Percentiles rank a stretch among this genome's conserved stretches.
phyloP scores from a whole-genome alignment of 2,329 filamentous ascomycete species.

The Thelonectria rubi region DNA sequence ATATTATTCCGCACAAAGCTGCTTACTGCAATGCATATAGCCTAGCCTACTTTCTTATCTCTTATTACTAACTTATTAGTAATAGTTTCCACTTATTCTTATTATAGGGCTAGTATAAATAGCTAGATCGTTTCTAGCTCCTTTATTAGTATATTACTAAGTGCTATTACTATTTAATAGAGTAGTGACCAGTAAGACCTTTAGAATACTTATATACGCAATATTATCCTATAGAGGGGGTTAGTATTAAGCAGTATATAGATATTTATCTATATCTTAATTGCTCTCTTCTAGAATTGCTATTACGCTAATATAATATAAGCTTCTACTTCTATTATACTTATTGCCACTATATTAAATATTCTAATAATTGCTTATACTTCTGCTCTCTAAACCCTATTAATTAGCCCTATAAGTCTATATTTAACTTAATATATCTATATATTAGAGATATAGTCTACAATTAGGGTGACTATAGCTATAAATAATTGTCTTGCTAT shows the following conservation, averaged over 20 bases:
- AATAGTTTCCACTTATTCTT: not conserved
- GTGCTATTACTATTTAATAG: not conserved
- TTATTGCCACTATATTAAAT: constrained; percentile 32
- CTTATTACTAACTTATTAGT: not conserved
- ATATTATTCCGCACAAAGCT: too few relatives aligned
- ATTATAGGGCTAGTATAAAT: not conserved
- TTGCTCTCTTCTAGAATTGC: constrained; percentile 28
- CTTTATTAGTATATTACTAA: not conserved
- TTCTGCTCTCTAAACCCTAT: constrained; percentile 23
- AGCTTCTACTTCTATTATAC: constrained; percentile 34
- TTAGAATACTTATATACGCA: constrained; percentile 5
- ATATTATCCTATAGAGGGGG: not conserved
- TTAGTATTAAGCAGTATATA: constrained; percentile 1
- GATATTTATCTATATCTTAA: constrained; percentile 24
- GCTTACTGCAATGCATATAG: not conserved
- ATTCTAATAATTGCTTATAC: constrained; percentile 31
- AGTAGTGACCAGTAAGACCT: constrained; percentile 1
- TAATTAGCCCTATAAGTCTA: constrained; percentile 17
- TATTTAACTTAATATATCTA: constrained; percentile 36
- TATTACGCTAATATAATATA: constrained; percentile 29
- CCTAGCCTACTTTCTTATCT: not conserved
- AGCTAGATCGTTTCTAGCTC: not conserved
- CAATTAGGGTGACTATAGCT: constrained; percentile 34
- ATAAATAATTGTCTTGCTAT: constrained; percentile 39
- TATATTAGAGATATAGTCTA: constrained; percentile 41